Conservation (phyloP, 2,329 filamentous ascomycete genomes). For the Phaeomoniella chlamydospora region DNA sequence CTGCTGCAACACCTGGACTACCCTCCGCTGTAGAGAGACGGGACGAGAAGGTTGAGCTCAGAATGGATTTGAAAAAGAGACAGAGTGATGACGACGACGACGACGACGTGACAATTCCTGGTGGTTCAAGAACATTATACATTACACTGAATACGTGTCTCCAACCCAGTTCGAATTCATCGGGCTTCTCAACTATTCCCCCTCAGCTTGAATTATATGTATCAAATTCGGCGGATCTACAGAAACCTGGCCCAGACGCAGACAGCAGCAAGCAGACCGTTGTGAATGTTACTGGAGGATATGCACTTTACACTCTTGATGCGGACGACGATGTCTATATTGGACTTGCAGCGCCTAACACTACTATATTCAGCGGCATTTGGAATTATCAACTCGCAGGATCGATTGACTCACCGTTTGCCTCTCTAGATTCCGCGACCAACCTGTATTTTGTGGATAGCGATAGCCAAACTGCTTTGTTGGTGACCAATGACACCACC, state of each 20-base stretch:
- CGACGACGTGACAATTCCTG: slow-evolving; percentile 6
- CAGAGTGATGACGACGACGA: slow-evolving; percentile 5
- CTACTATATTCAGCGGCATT: slow-evolving; percentile 45
- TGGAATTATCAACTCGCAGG: slow-evolving; percentile 75
- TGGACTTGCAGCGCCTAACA: slow-evolving; percentile 55
- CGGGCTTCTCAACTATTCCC: slow-evolving; percentile 30
- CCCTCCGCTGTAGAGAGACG: slow-evolving; percentile 14
- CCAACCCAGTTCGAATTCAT: slow-evolving; percentile 49
- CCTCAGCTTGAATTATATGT: slow-evolving; percentile 69
- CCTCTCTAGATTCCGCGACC: slow-evolving; percentile 43
- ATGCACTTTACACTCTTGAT: slow-evolving; percentile 48
- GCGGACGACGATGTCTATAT: slow-evolving; percentile 59
- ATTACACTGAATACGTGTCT: slow-evolving; percentile 77
- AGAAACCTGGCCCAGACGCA: slow-evolving; percentile 48
- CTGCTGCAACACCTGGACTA: slow-evolving; percentile 18
- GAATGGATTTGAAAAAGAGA: slow-evolving; percentile 9
- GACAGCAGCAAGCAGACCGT: slow-evolving; percentile 27
- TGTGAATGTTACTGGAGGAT: slow-evolving; percentile 50
- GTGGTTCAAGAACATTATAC: slow-evolving; percentile 44
- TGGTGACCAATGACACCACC: slow-evolving; percentile 65
- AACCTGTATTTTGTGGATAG: slow-evolving; percentile 72
- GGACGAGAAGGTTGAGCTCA: slow-evolving; percentile 8
- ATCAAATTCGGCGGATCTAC: slow-evolving; percentile 50
- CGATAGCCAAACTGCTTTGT: slow-evolving; percentile 61
- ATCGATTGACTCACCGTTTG: slow-evolving; percentile 66